Evolutionary conservation across 176 grass and related monocot species (phyloP), one percentile per base, ranked within the genome.

Genomic region (Saccharum officinarum): DNA sequence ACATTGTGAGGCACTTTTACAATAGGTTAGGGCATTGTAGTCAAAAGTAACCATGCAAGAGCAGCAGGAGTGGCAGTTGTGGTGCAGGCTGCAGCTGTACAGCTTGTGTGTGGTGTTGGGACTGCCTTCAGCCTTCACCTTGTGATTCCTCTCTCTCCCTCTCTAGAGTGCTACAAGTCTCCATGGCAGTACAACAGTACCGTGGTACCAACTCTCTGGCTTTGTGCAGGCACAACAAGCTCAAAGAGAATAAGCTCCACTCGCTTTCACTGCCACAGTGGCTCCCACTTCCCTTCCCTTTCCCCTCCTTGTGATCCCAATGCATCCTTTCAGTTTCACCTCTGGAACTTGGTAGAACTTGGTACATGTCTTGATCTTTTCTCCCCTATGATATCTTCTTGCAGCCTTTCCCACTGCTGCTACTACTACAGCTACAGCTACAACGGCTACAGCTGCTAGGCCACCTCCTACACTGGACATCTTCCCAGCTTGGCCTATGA

Each of bases 401-500:
- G 89, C 89, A 97, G 95, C 81, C 60, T 93, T 93, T 68, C 87
- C 88, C 78, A 44, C 64, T 83, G 28, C 86, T 79, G 34, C 68
- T 86, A 68, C 87, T 79, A 33, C 62, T 86, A 71, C 87, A 16
- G 77, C 84, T 50, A 34, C 63, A 49, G 75, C 92, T 44, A 66
- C 80, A 89, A 26, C 88, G 36, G 88, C 59, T 71, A 70, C 86
- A 75, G 61, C 11, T 2, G 25, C 61, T 61, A 61, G 90, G 70
- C 89, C 91, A 46, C 91, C 84, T 77, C 91, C 91, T 65, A 98
- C 92, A 55, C 89, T 98, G 68, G 91, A 95, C 86, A 98, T 93
- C 91, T 98, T 98, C 85, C 95, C 92, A 22, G 86, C 95, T 49
- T 95, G 91, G 89, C 92, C 95, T 45, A 92, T 94, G 92, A 87